phyloP scores from a whole-genome alignment of 2,329 filamentous ascomycete genomes.

The Ceratocystis colombiana region DNA sequence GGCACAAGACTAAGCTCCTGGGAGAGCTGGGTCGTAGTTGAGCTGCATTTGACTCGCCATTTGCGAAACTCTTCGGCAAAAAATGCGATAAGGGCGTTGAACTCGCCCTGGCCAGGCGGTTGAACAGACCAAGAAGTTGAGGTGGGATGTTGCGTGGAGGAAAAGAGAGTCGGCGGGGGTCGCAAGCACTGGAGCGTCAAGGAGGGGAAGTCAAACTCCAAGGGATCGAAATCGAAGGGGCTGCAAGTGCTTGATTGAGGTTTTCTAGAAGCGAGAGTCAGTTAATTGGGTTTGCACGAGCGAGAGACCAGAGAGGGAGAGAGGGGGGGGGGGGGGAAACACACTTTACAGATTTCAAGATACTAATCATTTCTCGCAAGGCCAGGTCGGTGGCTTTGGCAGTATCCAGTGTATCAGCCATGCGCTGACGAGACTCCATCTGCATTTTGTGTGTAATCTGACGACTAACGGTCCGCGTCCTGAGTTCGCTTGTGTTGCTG shows the following conservation, averaged over 20 bases:
- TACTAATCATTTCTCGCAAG: constrained; percentile 69
- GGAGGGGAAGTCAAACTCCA: constrained; percentile 74
- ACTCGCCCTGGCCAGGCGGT: constrained; percentile 63
- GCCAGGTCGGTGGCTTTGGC: constrained; percentile 75
- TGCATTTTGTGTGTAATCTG: constrained; percentile 49
- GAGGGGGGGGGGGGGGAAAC: constrained; percentile 29
- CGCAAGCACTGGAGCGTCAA: constrained; percentile 73
- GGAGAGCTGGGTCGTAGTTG: constrained; percentile 40
- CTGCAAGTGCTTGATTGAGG: constrained; percentile 28
- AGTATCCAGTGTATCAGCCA: constrained; percentile 65
- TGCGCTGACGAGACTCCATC: constrained; percentile 52
- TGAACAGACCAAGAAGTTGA: constrained; percentile 71
- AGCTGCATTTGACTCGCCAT: constrained; percentile 48
- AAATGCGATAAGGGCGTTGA: constrained; percentile 56
- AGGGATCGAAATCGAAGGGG: constrained; percentile 72
- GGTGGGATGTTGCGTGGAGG: constrained; percentile 66
- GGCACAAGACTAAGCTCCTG: constrained; percentile 43
- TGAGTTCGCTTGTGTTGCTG: constrained; percentile 17
- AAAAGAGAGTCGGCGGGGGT: constrained; percentile 71
- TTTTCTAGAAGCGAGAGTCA: constrained; percentile 15
- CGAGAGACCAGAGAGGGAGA: neutral
- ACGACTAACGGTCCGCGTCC: constrained; percentile 40
- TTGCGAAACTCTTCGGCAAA: constrained; percentile 58
- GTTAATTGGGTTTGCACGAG: neutral
- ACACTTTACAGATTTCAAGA: constrained; percentile 73